Conservation (phyloP, 495 filamentous ascomycete genomes). For the Tuber umbilicatum region DNA sequence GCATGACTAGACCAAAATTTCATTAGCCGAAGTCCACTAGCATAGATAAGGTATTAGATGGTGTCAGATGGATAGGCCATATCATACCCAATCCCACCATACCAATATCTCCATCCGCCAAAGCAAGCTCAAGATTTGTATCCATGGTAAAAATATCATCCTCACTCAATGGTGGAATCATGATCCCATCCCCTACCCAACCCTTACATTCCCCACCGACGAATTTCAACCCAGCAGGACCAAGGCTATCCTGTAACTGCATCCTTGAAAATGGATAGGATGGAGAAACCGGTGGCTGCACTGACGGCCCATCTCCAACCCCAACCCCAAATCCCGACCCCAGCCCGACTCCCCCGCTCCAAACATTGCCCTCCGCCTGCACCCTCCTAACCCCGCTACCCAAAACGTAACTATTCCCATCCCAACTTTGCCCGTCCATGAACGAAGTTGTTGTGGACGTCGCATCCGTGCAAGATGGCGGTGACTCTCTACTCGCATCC, state of each 20-base stretch:
- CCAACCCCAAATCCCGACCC: background rate
- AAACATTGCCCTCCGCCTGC: background rate
- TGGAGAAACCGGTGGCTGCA: conserved; percentile 18
- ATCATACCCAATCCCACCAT: background rate
- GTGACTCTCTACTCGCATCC: background rate
- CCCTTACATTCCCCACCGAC: conserved; percentile 10
- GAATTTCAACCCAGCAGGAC: conserved; percentile 6
- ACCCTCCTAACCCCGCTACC: background rate
- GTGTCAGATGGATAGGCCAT: background rate
- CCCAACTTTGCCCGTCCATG: background rate
- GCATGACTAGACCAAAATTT: background rate
- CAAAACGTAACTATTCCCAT: background rate
- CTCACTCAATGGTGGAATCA: conserved; percentile 9
- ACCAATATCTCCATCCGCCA: conserved; percentile 8
- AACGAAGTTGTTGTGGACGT: background rate
- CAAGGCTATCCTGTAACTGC: conserved; percentile 11
- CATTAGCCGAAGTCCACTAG: conserved; percentile 10
- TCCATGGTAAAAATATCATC: conserved; percentile 25
- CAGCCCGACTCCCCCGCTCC: background rate
- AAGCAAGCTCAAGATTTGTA: conserved; percentile 7
- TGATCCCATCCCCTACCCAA: background rate
- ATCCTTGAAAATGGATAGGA: conserved; percentile 20
- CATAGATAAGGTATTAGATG: background rate
- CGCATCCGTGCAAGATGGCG: background rate
- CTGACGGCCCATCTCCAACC: background rate